A percentile compares a stretch with the other conserved stretches of the same genome.
These are phyloP conservation scores for Trichophyton rubrum DNA, from an alignment of 2,329 filamentous ascomycete species.

Conservation along the genomic window DNA sequence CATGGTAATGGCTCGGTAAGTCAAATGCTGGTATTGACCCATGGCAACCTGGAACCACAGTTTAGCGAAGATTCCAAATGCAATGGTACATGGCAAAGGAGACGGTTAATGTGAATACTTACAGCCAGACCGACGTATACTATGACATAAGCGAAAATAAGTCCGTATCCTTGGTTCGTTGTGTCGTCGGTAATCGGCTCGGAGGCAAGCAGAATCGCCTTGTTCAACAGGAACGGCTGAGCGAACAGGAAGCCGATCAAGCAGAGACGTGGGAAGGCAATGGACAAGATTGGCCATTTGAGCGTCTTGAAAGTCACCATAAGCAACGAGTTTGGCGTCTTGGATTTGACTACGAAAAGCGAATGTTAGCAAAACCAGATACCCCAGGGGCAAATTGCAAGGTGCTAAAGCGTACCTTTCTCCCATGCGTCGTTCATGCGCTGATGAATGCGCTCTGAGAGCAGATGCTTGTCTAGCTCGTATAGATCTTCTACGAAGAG, in stretches of 20 bases:
- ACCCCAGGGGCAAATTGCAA: conserved; percentile 1
- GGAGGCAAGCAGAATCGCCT: conserved; percentile 24
- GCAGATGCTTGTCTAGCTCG: conserved; percentile 34
- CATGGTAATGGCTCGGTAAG: conserved; percentile 34
- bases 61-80: neutral
- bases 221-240: conserved; percentile 29
- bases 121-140: conserved; percentile 34
- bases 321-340: conserved; percentile 21
- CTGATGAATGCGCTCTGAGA: conserved; percentile 30
- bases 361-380: neutral
- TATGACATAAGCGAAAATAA: conserved; percentile 34
- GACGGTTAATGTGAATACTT: conserved; percentile 10
- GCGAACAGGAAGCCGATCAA: conserved; percentile 27
- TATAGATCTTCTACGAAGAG: conserved; percentile 36
- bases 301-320: conserved; percentile 21
- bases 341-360: conserved; percentile 16
- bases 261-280: conserved; percentile 23
- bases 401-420: conserved; percentile 21
- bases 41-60: conserved; percentile 22
- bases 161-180: conserved; percentile 29
- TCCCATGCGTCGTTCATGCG: conserved; percentile 30
- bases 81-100: too few relatives aligned
- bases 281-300: conserved; percentile 25
- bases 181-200: conserved; percentile 19
- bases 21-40: conserved; percentile 31